These are phyloP conservation scores for Prunus campanulata DNA, from an alignment of 306 rosid species.

Conservation along the genomic window DNA sequence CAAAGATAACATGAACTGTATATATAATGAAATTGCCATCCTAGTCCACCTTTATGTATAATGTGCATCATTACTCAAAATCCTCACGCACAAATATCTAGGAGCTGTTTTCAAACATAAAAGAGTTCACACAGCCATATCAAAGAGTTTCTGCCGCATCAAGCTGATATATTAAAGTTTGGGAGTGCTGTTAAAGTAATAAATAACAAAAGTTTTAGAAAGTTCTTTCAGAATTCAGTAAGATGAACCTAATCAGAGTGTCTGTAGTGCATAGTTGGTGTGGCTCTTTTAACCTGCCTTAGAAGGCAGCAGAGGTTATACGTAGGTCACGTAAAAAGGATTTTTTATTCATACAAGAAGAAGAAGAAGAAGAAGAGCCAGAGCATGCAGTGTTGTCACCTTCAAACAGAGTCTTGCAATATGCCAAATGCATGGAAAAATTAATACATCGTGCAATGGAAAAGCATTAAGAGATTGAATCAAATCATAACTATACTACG, in stretches of 20 bases:
- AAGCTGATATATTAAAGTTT: neutral
- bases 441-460: too few species aligned
- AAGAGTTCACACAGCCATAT: neutral
- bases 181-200: neutral
- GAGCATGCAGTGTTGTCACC: too few species aligned
- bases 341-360: too few species aligned
- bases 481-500: too few species aligned
- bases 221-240: neutral
- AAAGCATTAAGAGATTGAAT: too few species aligned
- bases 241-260: neutral
- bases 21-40: neutral
- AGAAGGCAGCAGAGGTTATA: neutral
- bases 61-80: neutral
- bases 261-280: neutral
- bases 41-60: neutral
- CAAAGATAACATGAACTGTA: conserved; percentile 14
- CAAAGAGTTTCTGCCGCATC: neutral
- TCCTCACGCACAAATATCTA: neutral
- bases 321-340: too few species aligned
- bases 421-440: too few species aligned
- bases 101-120: neutral
- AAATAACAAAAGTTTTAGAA: neutral
- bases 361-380: too few species aligned
- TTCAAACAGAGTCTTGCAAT: too few species aligned
- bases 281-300: neutral